Evolutionary conservation across 2,329 filamentous ascomycete species (phyloP).

Genomic region (Lachnellula arida): DNA sequence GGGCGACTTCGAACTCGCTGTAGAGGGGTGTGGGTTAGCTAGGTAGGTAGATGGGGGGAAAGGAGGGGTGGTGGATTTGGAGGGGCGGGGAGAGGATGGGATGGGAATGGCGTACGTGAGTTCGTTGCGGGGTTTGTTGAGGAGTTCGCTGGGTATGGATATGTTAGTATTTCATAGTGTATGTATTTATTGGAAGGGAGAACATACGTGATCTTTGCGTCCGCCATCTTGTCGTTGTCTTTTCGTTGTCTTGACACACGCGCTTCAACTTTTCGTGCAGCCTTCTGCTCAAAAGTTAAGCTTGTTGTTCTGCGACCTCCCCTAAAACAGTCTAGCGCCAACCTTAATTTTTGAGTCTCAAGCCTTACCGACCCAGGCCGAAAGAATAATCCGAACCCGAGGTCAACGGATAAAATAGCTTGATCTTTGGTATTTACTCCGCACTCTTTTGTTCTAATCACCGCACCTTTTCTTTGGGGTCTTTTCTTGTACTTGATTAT

Average conservation of each 20-base stretch:
- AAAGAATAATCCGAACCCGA: conserved; percentile 13
- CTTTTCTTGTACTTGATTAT: conserved; percentile 6
- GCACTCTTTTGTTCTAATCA: conserved; percentile 18
- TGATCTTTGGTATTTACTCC: conserved; percentile 10
- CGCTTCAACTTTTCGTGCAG: conserved; percentile 7
- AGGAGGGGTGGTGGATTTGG: conserved; percentile 13
- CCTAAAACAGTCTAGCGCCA: conserved; percentile 21
- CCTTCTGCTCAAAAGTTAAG: neutral
- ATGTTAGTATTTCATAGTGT: conserved; percentile 17
- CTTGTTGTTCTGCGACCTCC: conserved; percentile 20
- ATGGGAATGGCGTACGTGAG: conserved; percentile 66
- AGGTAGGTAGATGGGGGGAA: neutral
- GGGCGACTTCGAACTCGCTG: conserved; percentile 78
- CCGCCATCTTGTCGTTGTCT: conserved; percentile 48
- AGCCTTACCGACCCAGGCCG: conserved; percentile 10
- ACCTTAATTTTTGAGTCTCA: conserved; percentile 9
- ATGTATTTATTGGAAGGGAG: neutral
- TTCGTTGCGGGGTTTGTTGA: conserved; percentile 82
- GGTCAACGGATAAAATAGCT: conserved; percentile 1
- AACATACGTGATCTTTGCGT: conserved; percentile 65
- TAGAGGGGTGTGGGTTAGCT: conserved; percentile 36
- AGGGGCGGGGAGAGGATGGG: conserved; percentile 3
- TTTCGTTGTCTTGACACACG: conserved; percentile 21
- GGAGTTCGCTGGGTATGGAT: conserved; percentile 64
- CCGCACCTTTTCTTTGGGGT: conserved; percentile 6